phyloP scores from a whole-genome alignment of 2,329 filamentous ascomycete species.

The Samsoniella hepiali region DNA sequence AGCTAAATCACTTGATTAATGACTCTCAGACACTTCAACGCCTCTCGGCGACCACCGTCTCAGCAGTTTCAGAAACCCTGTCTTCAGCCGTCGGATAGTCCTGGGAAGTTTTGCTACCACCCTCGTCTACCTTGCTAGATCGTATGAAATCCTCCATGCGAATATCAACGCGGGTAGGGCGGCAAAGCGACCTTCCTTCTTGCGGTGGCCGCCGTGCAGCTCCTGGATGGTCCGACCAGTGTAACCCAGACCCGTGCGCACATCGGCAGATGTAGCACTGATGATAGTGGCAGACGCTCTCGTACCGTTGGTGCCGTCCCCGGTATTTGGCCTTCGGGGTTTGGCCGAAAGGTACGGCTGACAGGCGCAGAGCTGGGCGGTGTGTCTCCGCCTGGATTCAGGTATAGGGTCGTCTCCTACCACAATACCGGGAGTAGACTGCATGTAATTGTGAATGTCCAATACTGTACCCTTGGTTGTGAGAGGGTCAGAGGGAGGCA shows the following conservation, averaged over 20 bases:
- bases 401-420: conserved; percentile 57
- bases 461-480: conserved; percentile 47
- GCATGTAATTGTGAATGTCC: conserved; percentile 19
- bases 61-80: neutral
- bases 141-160: neutral
- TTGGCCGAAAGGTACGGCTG: conserved; percentile 39
- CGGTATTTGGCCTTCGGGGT: conserved; percentile 34
- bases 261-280: conserved; percentile 44
- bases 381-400: conserved; percentile 60
- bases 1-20: too few relatives aligned
- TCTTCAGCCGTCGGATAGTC: neutral
- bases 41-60: neutral
- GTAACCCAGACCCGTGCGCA: conserved; percentile 43
- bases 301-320: conserved; percentile 25
- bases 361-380: conserved; percentile 60
- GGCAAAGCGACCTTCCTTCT: conserved; percentile 29
- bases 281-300: conserved; percentile 37
- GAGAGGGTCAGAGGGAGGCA: conserved; percentile 50
- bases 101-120: neutral
- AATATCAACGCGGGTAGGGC: neutral
- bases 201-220: conserved; percentile 36
- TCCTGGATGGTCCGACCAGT: conserved; percentile 43
- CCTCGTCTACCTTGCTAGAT: conserved; percentile 4
- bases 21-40: neutral
- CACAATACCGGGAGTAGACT: conserved; percentile 63